A percentile compares a stretch with the other conserved stretches of the same genome.
Evolutionary conservation across 805 yeast species (phyloP).

Genomic region (Candida argentea): DNA sequence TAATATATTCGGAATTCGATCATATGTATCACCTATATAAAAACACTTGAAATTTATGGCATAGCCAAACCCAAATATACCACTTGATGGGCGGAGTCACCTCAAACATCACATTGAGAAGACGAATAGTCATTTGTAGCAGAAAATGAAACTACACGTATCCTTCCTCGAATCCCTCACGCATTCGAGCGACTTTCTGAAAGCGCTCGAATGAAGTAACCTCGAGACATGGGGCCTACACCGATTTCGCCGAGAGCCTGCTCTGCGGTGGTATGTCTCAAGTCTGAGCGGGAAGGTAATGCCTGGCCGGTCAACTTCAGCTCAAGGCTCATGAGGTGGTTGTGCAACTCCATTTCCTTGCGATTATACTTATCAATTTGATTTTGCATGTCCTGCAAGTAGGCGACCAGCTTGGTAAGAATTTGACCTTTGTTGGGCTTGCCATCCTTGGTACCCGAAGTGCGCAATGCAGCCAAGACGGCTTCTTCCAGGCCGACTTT

Average conservation of each 20-base stretch:
- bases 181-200: too few relatives aligned
- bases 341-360: constrained; percentile 63
- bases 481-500: constrained; percentile 10
- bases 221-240: constrained; percentile 64
- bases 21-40: too few relatives aligned
- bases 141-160: too few relatives aligned
- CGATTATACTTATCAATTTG: constrained; percentile 71
- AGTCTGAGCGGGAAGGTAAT: constrained; percentile 31
- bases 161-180: too few relatives aligned
- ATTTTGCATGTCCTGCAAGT: constrained; percentile 55
- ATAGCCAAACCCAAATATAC: too few relatives aligned
- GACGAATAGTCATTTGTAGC: too few relatives aligned
- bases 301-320: constrained; percentile 27
- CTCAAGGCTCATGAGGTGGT: constrained; percentile 48
- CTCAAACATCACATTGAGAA: too few relatives aligned
- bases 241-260: constrained; percentile 67
- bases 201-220: too few relatives aligned
- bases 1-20: too few relatives aligned
- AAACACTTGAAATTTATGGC: too few relatives aligned
- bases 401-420: constrained; percentile 64
- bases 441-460: constrained; percentile 66
- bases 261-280: constrained; percentile 69
- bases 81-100: too few relatives aligned
- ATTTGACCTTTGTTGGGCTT: constrained; percentile 82
- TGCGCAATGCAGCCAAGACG: constrained; percentile 21